Base-by-base conservation (phyloP, 1,284 basidiomycete species). In the Neonothopanus nambi region DNA sequence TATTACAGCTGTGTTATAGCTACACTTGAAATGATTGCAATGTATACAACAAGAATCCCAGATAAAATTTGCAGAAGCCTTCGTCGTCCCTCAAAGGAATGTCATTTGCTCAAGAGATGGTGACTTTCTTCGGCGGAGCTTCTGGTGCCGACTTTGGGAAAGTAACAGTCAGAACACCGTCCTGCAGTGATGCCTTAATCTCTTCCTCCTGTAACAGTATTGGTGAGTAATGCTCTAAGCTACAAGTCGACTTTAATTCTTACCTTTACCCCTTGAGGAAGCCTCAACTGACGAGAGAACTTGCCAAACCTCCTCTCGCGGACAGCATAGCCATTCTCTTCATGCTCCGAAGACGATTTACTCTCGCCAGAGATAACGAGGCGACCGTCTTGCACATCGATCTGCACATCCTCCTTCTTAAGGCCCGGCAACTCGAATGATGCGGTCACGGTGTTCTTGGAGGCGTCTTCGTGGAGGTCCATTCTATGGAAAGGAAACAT, bases 221-320 rank as follows among this genome's bases (percentile, higher is more conserved):
- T 17, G 43, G 42, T 28, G 47, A 17, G 24, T 23, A n/a, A 44
- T 20, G 4, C 13, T 33, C n/a, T 26, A 23, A 23, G 6, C 15
- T 20, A 17, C 20, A 2, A 5, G n/a, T 20, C 6, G 20, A 12
- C 2, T 18, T 20, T 28, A 11, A 3, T 6, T 23, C 57, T 55
- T 54, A 55, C 59, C 55, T 61, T 61, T 5, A 60, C 52, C 11
- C 56, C 60, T 39, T 57, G 51, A 48, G 60, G 60, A 12, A 61
- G 41, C 36, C 57, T 51, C 28, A 59, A 48, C 11, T 56, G 57
- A 37, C 60, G 36, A 9, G 60, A 52, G 44, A 59, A 59, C 38
- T 55, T 61, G 28, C 59, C 59, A 35, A 51, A 54, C 9, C 58
- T 42, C 21, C 60, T 53, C 51, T 61, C 60, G 33, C 60, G 58